Evolutionary conservation across 1,139 yeast species (phyloP).

Genomic region (Suhomyces bolitotheri): DNA sequence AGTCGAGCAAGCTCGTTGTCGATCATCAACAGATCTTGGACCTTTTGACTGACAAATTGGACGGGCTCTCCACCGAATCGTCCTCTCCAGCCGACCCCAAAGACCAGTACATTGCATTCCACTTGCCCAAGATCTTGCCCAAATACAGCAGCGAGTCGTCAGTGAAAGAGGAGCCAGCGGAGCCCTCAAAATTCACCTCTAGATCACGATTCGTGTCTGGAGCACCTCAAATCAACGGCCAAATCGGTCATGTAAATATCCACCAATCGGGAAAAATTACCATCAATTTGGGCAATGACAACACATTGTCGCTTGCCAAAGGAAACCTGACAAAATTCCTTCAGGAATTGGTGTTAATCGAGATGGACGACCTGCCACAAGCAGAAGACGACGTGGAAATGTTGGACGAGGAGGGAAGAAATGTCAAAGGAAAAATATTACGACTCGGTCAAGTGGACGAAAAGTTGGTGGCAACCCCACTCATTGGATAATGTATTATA

Average conservation of each 20-base stretch:
- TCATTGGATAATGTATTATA: slow-evolving; percentile 11
- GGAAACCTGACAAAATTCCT: slow-evolving; percentile 75
- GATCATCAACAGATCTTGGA: slow-evolving; percentile 37
- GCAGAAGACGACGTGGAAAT: slow-evolving; percentile 27
- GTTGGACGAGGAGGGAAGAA: slow-evolving; percentile 38
- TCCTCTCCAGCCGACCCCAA: slow-evolving; percentile 3
- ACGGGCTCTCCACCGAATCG: slow-evolving; percentile 21
- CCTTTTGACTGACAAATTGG: slow-evolving; percentile 28
- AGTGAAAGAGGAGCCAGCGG: slow-evolving; percentile 14
- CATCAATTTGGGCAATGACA: slow-evolving; percentile 66
- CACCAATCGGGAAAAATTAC: slow-evolving; percentile 82
- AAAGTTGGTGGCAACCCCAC: slow-evolving; percentile 57
- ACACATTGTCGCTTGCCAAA: slow-evolving; percentile 64
- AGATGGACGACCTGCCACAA: slow-evolving; percentile 21
- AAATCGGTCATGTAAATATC: slow-evolving; percentile 68
- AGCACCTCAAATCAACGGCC: slow-evolving; percentile 39
- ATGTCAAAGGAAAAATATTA: slow-evolving; percentile 43
- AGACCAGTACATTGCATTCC: slow-evolving; percentile 54
- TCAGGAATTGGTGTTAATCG: slow-evolving; percentile 72
- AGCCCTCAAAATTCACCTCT: slow-evolving; percentile 7
- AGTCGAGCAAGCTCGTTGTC: slow-evolving; percentile 29
- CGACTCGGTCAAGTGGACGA: slow-evolving; percentile 64
- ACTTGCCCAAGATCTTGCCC: slow-evolving; percentile 72
- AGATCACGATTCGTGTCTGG: slow-evolving; percentile 8
- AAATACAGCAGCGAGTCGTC: slow-evolving; percentile 41